These are phyloP conservation scores for Rutidosis leptorrhynchoides DNA, from an alignment of 129 eudicot genomes.

Conservation along the genomic window DNA sequence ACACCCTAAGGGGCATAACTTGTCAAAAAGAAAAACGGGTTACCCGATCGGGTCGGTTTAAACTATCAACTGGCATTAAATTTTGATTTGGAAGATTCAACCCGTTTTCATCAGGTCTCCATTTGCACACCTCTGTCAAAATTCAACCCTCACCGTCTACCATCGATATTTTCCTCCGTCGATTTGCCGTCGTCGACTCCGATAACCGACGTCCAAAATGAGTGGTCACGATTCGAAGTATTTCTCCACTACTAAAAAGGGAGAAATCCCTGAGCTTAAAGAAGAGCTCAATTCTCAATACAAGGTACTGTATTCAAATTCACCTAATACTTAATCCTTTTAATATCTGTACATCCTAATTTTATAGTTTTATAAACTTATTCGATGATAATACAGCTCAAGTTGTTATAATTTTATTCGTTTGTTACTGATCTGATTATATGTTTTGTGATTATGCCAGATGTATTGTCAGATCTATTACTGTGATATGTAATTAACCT, in stretches of 20 bases:
- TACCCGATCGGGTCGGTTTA: constrained; percentile 28
- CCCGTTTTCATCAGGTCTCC: constrained; percentile 29
- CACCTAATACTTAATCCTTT: background rate
- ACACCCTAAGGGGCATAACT: too few relatives aligned
- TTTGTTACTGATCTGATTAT: constrained; percentile 16
- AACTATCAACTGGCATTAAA: background rate
- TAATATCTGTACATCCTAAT: background rate
- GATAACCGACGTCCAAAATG: constrained; percentile 47
- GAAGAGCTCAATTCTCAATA: constrained; percentile 99
- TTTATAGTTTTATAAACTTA: constrained; percentile 2
- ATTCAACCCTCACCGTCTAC: background rate
- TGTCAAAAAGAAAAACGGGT: too few relatives aligned
- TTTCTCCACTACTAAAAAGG: constrained; percentile 96
- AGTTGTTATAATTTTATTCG: background rate
- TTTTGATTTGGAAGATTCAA: background rate
- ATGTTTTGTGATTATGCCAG: constrained; percentile 6
- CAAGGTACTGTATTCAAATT: constrained; percentile 45
- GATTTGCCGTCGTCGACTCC: constrained; percentile 27
- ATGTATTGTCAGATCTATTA: constrained; percentile 27
- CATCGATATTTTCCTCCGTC: background rate
- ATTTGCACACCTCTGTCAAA: constrained; percentile 20
- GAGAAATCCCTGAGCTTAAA: constrained; percentile 96
- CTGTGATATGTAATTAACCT: background rate
- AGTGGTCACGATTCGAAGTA: constrained; percentile 99
- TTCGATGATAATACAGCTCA: constrained; percentile 5